phyloP scores from a whole-genome alignment of 2,329 filamentous ascomycete genomes.

The Arthroderma uncinatum region DNA sequence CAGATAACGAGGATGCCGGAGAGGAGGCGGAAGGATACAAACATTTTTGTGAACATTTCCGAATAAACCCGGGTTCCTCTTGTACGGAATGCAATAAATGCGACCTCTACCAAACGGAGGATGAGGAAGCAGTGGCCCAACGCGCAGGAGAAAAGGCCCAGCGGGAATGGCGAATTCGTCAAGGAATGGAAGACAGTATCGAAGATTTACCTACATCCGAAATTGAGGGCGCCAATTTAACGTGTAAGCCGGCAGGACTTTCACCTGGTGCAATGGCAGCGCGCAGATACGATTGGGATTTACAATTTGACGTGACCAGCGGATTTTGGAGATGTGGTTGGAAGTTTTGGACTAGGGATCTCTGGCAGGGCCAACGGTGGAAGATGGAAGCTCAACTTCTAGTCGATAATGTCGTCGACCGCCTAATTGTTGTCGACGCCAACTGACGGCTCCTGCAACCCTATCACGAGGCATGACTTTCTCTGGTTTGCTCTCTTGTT shows the following conservation, averaged over 20 bases:
- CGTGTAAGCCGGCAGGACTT: neutral
- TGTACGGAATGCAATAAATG: conserved; percentile 73
- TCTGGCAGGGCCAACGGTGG: conserved; percentile 33
- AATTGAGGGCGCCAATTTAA: neutral
- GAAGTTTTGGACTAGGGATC: conserved; percentile 28
- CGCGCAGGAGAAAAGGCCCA: conserved; percentile 62
- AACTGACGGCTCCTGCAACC: conserved; percentile 1
- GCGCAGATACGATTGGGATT: conserved; percentile 19
- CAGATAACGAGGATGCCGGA: conserved; percentile 11
- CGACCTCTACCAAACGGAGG: conserved; percentile 61
- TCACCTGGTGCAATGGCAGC: neutral
- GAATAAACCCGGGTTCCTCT: conserved; percentile 61
- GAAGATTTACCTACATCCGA: neutral
- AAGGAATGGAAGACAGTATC: conserved; percentile 34
- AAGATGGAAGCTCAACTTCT: conserved; percentile 32
- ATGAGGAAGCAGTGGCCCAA: conserved; percentile 57
- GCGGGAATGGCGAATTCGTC: conserved; percentile 55
- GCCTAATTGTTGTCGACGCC: conserved; percentile 26
- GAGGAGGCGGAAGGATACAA: conserved; percentile 63
- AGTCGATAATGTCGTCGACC: conserved; percentile 32
- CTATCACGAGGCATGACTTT: neutral
- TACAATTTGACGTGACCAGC: conserved; percentile 15
- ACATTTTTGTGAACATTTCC: conserved; percentile 94
- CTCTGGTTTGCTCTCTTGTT: neutral
- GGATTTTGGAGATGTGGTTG: conserved; percentile 16